A percentile compares a stretch with the other conserved stretches of the same genome.
phyloP scores from a whole-genome alignment of 2,329 filamentous ascomycete genomes.

The Colletotrichum lini region DNA sequence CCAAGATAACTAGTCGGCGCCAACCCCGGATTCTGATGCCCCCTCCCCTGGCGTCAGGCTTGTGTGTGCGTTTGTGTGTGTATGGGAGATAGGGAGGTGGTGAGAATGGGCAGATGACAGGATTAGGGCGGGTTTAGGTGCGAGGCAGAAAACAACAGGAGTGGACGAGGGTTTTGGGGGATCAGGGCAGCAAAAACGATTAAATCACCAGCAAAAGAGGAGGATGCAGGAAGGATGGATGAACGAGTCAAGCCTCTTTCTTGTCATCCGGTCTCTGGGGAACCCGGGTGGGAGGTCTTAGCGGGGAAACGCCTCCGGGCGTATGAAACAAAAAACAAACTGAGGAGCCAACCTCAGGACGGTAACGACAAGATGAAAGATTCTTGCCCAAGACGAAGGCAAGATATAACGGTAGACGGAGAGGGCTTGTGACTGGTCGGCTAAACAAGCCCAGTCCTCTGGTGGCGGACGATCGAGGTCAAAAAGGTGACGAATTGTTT shows the following conservation, averaged over 20 bases:
- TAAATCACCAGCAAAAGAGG: not conserved
- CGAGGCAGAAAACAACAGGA: not conserved
- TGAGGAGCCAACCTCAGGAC: not conserved
- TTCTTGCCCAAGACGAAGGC: not conserved
- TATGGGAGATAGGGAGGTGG: not conserved
- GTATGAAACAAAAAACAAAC: conserved; percentile 12
- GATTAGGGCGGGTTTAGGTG: not conserved
- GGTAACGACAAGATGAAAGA: not conserved
- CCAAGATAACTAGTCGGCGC: conserved; percentile 26
- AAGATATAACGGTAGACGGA: conserved; percentile 1
- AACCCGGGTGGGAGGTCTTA: not conserved
- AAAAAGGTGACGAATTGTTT: not conserved
- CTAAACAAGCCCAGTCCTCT: not conserved
- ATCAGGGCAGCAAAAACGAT: conserved; percentile 1
- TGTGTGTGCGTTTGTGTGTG: not conserved
- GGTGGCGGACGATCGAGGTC: not conserved
- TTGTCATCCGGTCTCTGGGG: conserved; percentile 13
- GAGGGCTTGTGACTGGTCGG: not conserved
- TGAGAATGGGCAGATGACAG: conserved; percentile 13
- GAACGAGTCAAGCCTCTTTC: conserved; percentile 26
- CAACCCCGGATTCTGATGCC: conserved; percentile 36
- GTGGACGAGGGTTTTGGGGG: not conserved
- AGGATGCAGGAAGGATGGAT: conserved; percentile 9
- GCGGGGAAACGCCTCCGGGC: conserved; percentile 13
- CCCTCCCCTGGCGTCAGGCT: not conserved